Evolutionary conservation across 106 monocot genomes (phyloP).

Genomic region (Chionographis japonica): DNA sequence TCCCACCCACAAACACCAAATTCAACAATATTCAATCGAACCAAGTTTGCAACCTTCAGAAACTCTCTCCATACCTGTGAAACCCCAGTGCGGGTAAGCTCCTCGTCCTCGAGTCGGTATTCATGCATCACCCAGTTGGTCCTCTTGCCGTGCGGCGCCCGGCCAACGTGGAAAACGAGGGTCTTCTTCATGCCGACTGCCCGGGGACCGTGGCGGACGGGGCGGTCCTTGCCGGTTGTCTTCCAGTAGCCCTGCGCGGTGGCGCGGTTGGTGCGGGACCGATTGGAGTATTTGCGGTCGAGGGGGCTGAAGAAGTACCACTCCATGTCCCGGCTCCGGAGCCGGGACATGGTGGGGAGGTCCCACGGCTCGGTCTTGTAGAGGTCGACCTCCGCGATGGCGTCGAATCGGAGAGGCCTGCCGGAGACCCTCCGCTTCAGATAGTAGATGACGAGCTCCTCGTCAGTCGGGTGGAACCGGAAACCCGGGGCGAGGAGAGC

Average conservation of each 20-base stretch:
- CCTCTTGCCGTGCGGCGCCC: slow-evolving; percentile 26
- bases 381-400: slow-evolving; percentile 13
- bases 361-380: slow-evolving; percentile 22
- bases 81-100: background rate
- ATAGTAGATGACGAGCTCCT: slow-evolving; percentile 18
- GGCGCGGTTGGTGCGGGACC: slow-evolving; percentile 33
- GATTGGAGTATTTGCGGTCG: slow-evolving; percentile 28
- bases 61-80: slow-evolving; percentile 14
- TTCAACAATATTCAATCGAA: too few species aligned
- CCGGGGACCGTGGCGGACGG: slow-evolving; percentile 1
- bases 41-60: too few species aligned
- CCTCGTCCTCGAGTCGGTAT: slow-evolving; percentile 31
- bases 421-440: slow-evolving; percentile 10
- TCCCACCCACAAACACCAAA: slow-evolving; percentile 2
- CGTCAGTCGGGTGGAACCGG: slow-evolving; percentile 20
- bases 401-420: slow-evolving; percentile 1
- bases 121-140: slow-evolving; percentile 63
- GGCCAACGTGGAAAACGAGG: slow-evolving; percentile 36
- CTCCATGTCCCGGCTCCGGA: slow-evolving; percentile 34
- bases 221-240: slow-evolving; percentile 45
- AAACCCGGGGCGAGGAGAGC: slow-evolving; percentile 13
- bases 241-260: slow-evolving; percentile 45
- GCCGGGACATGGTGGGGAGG: slow-evolving; percentile 13
- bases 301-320: slow-evolving; percentile 55
- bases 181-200: slow-evolving; percentile 45